Percentiles rank a stretch among this genome's conserved stretches.
Conservation (phyloP, 805 yeast species). For the Sugiyamaella americana region DNA sequence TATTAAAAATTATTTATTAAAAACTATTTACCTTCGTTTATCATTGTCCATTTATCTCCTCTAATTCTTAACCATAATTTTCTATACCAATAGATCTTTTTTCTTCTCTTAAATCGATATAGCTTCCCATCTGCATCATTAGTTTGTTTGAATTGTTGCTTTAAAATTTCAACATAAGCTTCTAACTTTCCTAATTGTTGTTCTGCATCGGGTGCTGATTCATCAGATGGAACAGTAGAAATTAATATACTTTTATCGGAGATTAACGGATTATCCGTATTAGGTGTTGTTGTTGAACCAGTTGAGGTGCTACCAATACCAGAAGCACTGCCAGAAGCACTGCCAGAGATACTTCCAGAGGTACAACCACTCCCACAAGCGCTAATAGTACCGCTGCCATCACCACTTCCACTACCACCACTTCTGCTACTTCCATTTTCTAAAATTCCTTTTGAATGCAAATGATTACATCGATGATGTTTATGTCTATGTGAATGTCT, state of each 20-base stretch:
- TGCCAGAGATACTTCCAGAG: background rate
- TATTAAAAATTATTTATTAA: no score
- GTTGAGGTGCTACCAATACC: no score
- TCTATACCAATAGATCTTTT: background rate
- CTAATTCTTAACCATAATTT: background rate
- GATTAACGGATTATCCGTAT: no score
- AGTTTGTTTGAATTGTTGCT: background rate
- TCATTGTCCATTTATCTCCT: background rate
- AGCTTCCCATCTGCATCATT: background rate
- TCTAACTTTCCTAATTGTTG: background rate
- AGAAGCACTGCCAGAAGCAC: background rate
- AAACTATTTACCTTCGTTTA: background rate
- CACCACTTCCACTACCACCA: no score
- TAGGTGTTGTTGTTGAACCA: no score
- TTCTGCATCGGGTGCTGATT: background rate
- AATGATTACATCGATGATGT: background rate
- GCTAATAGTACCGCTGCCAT: no score
- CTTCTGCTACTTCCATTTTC: no score
- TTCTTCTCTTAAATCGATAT: background rate
- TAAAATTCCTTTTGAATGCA: background rate
- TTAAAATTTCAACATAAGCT: background rate
- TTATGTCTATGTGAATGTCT: background rate
- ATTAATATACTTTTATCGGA: no score
- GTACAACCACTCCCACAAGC: no score
- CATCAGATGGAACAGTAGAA: no score